These are phyloP conservation scores for Chalciporus sp. DNA, from an alignment of 1,284 basidiomycete species.

Conservation along the genomic window DNA sequence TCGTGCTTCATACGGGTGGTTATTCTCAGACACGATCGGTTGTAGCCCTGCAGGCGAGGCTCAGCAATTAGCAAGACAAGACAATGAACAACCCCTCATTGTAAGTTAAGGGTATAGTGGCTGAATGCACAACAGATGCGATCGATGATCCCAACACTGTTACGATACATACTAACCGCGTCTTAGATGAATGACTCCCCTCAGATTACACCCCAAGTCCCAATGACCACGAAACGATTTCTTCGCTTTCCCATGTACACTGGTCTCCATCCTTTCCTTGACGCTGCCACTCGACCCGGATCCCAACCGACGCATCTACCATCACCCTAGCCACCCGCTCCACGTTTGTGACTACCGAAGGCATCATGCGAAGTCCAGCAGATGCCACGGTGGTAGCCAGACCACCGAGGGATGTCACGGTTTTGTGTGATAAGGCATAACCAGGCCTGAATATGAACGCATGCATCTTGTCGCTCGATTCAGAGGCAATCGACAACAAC, in stretches of 20 bases:
- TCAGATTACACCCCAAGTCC: slow-evolving; percentile 19
- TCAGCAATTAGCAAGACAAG: too few species aligned
- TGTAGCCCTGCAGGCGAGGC: too few species aligned
- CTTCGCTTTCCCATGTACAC: slow-evolving; percentile 32
- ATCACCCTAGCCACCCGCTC: slow-evolving; percentile 24
- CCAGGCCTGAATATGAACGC: slow-evolving; percentile 27
- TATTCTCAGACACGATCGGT: too few species aligned
- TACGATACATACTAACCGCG: too few species aligned
- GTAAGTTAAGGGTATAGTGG: too few species aligned
- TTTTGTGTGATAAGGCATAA: slow-evolving; percentile 16
- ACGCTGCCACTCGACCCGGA: slow-evolving; percentile 32
- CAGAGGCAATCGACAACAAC: slow-evolving; percentile 18
- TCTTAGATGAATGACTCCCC: too few species aligned
- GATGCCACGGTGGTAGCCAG: slow-evolving; percentile 20
- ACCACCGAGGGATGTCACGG: slow-evolving; percentile 19
- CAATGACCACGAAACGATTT: slow-evolving; percentile 27
- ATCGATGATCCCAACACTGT: too few species aligned
- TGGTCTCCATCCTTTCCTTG: slow-evolving; percentile 16
- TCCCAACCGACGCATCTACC: slow-evolving; percentile 30
- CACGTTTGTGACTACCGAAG: slow-evolving; percentile 27
- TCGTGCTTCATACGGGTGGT: too few species aligned
- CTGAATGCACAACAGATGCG: too few species aligned
- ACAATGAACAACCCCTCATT: too few species aligned
- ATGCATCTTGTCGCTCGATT: slow-evolving; percentile 13
- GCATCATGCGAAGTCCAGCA: slow-evolving; percentile 23